These are phyloP conservation scores for Olyra latifolia DNA, from an alignment of 176 grass and related monocot genomes.

Conservation along the genomic window DNA sequence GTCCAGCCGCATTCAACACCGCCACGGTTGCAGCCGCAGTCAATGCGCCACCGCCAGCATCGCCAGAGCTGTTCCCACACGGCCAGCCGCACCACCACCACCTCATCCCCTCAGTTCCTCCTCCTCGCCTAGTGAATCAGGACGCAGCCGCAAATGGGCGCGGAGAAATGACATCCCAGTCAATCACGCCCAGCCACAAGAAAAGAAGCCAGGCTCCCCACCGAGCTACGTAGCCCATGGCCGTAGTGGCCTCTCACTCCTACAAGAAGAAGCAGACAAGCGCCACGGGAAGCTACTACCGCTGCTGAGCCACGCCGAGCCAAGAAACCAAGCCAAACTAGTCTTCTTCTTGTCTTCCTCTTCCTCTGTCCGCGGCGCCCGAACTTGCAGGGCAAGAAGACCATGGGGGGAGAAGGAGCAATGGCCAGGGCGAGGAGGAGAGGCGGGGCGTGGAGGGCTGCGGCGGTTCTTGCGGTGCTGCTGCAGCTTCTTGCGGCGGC, in stretches of 20 bases:
- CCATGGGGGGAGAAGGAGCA: not conserved
- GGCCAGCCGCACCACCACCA: not conserved
- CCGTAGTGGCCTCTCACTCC: not conserved
- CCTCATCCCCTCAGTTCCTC: not conserved
- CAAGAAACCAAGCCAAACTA: not conserved
- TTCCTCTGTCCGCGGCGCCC: not conserved
- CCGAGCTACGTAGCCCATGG: not conserved
- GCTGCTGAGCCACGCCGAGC: not conserved
- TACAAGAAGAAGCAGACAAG: constrained; percentile 8
- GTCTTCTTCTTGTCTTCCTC: not conserved
- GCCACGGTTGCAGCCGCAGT: not conserved
- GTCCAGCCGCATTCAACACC: no score
- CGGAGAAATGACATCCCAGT: not conserved
- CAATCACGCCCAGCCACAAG: not conserved
- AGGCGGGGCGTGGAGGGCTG: not conserved
- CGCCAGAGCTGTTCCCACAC: not conserved
- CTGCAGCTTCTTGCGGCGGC: constrained; percentile 5
- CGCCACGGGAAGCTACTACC: constrained; percentile 20
- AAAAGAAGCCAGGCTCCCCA: not conserved
- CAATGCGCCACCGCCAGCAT: constrained; percentile 15
- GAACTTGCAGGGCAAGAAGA: not conserved
- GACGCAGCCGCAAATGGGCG: not conserved
- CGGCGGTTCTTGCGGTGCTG: not conserved
- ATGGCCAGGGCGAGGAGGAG: constrained; percentile 1
- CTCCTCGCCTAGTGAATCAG: not conserved